phyloP scores from a whole-genome alignment of 306 rosid genomes.

The Cucurbita argyrosperma region DNA sequence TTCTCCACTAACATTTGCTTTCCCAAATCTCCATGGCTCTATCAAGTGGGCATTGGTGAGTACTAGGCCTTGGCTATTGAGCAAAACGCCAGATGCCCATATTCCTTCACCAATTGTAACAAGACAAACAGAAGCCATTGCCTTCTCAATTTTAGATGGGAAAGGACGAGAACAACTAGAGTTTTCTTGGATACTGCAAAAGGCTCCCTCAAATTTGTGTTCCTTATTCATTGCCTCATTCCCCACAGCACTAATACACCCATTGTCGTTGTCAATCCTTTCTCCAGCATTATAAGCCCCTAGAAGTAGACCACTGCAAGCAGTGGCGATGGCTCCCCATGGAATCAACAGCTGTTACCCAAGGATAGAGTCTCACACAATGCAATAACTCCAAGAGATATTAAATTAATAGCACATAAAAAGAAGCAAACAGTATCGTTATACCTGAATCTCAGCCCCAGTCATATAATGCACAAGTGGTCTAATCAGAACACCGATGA shows the following conservation, averaged over 20 bases:
- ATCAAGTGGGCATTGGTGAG: conserved; percentile 89
- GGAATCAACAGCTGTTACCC: conserved; percentile 94
- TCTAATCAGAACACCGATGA: conserved; percentile 62
- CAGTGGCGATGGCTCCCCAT: conserved; percentile 70
- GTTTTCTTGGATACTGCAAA: conserved; percentile 10
- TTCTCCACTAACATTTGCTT: conserved; percentile 32
- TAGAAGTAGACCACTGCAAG: conserved; percentile 53
- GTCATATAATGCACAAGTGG: conserved; percentile 76
- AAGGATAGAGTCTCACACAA: conserved; percentile 59
- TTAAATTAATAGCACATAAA: conserved; percentile 7
- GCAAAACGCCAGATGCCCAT: conserved; percentile 87
- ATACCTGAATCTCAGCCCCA: conserved; percentile 89
- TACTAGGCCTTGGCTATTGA: conserved; percentile 67
- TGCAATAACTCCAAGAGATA: conserved; percentile 33
- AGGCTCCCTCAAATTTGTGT: conserved; percentile 15
- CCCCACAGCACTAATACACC: conserved; percentile 17
- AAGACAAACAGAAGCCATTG: conserved; percentile 71
- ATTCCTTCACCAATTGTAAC: conserved; percentile 70
- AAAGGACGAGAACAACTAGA: conserved; percentile 20
- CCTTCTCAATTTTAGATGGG: conserved; percentile 44
- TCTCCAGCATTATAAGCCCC: conserved; percentile 27
- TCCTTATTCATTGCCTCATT: conserved; percentile 11
- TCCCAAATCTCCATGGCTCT: conserved; percentile 88
- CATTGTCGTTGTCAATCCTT: conserved; percentile 22
- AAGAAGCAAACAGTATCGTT: conserved; percentile 10